These are phyloP conservation scores for Phytophthora kernoviae DNA, from an alignment of 352 stramenopile genomes.

Conservation along the genomic window DNA sequence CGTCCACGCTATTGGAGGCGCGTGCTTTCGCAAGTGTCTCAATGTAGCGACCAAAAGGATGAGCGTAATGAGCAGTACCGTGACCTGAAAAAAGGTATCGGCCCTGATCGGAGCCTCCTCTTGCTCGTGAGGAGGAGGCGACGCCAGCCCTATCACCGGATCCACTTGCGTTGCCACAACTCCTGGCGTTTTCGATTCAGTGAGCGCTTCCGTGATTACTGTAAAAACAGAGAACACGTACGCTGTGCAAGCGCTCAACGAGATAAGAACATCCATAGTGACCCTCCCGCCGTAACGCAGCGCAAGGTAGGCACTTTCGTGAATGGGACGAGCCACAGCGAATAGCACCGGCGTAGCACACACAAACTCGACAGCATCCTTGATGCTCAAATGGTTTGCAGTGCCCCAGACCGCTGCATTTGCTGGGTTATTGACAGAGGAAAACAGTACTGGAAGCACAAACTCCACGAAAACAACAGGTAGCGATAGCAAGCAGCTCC, in stretches of 20 bases:
- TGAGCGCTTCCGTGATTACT: slow-evolving; percentile 23
- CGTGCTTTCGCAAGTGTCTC: slow-evolving; percentile 74
- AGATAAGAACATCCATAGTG: slow-evolving; percentile 83
- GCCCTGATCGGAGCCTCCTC: slow-evolving; percentile 19
- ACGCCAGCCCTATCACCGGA: slow-evolving; percentile 7
- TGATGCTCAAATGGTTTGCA: slow-evolving; percentile 40
- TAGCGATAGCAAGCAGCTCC: slow-evolving; percentile 61
- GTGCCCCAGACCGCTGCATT: slow-evolving; percentile 34
- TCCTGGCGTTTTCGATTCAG: slow-evolving; percentile 1
- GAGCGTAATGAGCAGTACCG: slow-evolving; percentile 66
- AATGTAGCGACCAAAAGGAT: slow-evolving; percentile 81
- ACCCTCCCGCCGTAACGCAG: slow-evolving; percentile 64
- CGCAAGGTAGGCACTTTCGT: slow-evolving; percentile 67
- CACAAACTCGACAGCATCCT: slow-evolving; percentile 54
- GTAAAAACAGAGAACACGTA: slow-evolving; percentile 69
- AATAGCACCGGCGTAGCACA: slow-evolving; percentile 77
- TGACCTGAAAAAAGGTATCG: slow-evolving; percentile 82
- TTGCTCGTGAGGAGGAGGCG: slow-evolving; percentile 14
- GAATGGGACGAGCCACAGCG: slow-evolving; percentile 64
- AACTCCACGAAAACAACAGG: slow-evolving; percentile 67
- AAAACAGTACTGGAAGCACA: slow-evolving; percentile 43
- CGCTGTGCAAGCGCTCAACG: slow-evolving; percentile 66
- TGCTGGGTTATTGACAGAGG: slow-evolving; percentile 22
- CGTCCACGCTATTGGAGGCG: slow-evolving; percentile 72
- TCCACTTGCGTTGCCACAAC: slow-evolving; percentile 10